A percentile compares a stretch with the other conserved stretches of the same genome.
These are phyloP conservation scores for Chalciporus sp. DNA, from an alignment of 1,284 basidiomycete species.

Conservation along the genomic window DNA sequence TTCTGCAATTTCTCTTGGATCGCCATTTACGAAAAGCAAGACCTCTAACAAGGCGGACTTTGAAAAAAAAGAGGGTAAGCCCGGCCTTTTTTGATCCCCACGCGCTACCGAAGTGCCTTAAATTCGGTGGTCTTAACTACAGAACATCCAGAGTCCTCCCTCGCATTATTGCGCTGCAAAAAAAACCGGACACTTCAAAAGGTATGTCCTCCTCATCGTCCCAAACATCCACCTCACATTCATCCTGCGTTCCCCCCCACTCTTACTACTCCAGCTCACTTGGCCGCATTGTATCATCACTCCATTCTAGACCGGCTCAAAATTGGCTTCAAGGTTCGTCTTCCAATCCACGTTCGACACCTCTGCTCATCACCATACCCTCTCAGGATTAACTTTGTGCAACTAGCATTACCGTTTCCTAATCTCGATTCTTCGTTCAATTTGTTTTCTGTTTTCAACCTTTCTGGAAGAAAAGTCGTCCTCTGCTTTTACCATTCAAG, in stretches of 20 bases:
- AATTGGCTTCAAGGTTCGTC: slow-evolving; percentile 67
- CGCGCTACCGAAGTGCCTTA: slow-evolving; percentile 43
- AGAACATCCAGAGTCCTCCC: slow-evolving; percentile 41
- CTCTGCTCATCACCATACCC: slow-evolving; percentile 12
- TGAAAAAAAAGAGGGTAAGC: slow-evolving; percentile 56
- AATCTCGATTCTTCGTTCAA: slow-evolving; percentile 53
- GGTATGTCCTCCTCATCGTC: slow-evolving; percentile 21
- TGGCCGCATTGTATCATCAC: slow-evolving; percentile 74
- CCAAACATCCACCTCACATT: slow-evolving; percentile 14
- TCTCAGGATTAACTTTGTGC: slow-evolving; percentile 65
- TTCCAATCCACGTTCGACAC: slow-evolving; percentile 6
- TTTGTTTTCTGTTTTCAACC: slow-evolving; percentile 56
- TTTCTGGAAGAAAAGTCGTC: slow-evolving; percentile 56
- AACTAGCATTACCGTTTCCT: slow-evolving; percentile 62
- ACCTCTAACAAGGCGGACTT: slow-evolving; percentile 36
- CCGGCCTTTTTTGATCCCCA: slow-evolving; percentile 57
- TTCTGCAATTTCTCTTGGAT: slow-evolving; percentile 21
- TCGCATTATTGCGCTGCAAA: slow-evolving; percentile 39
- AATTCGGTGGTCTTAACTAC: slow-evolving; percentile 38
- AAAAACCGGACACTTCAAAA: slow-evolving; percentile 48
- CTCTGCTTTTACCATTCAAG: slow-evolving; percentile 46
- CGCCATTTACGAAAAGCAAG: slow-evolving; percentile 29
- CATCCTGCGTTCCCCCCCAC: slow-evolving; percentile 11
- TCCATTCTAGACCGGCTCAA: slow-evolving; percentile 76
- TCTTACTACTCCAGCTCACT: slow-evolving; percentile 34